Base-by-base conservation (phyloP, 148 eudicot species). In the Limonium bicolor region DNA sequence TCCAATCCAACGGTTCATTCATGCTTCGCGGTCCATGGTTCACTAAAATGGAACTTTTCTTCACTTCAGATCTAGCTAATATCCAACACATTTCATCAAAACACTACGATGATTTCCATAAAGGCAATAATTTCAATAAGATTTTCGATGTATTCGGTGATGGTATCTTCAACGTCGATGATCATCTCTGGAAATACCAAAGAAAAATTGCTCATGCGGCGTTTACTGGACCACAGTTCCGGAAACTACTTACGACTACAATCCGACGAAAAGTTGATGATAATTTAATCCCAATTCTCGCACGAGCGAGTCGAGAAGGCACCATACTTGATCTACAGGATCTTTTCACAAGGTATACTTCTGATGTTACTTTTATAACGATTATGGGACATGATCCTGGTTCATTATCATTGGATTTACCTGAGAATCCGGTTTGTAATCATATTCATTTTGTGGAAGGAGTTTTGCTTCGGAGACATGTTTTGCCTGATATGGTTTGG, bases 391-490 rank as follows among this genome's bases (percentile, higher is more conserved):
- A 60, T 19, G 79, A 79, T 36, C 73, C 78, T 1, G 51, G 55
- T 3, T 60, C 65, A 31, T 27, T 72, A 9, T 59, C 67, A 0
- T n/a, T 62, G 2, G 67, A 72, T 20, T n/a, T n/a, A n/a, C 66
- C 66, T 3, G 28, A 50, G 0, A 61, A 59, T 20, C 69, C 69
- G 0, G 44, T 53, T 47, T 54, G 67, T 0, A 63, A 62, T 25
- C 71, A 78, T 41, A 51, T 75, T 55, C 64, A 72, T n/a, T 65
- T 62, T 6, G 50, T 63, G 0, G 79, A 66, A 29, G 69, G 69
- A 48, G 68, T 37, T 0, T 20, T 73, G 5, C 27, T 76, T 4
- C 7, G 15, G 48, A 67, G 80, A 5, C 72, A 72, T 45, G 45
- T 52, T 0, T 0, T 80, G 22, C 84, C 84, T 4, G 37, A 51